Percentiles rank a stretch among this genome's conserved stretches.
These are phyloP conservation scores for Discostella stelligera DNA, from an alignment of 352 stramenopile genomes.

Conservation along the genomic window DNA sequence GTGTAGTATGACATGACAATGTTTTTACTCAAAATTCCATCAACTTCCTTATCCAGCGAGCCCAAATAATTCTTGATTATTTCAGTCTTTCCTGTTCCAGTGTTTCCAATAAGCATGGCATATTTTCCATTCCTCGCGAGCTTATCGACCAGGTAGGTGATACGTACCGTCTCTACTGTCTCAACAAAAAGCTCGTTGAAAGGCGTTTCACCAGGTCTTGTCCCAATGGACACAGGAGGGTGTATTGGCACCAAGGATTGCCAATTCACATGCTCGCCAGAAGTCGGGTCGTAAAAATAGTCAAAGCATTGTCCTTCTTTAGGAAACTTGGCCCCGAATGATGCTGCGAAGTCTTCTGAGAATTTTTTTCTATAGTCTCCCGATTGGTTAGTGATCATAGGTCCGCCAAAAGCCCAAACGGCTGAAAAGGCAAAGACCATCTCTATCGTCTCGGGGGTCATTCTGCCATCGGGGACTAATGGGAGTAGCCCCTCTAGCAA, in stretches of 20 bases:
- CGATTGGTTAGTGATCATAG: constrained; percentile 91
- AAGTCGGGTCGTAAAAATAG: constrained; percentile 95
- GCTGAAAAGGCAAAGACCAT: constrained; percentile 94
- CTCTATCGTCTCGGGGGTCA: constrained; percentile 91
- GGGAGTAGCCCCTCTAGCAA: constrained; percentile 91
- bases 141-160: constrained; percentile 92
- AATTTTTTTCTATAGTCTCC: constrained; percentile 86
- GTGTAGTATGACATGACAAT: constrained; percentile 99
- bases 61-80: constrained; percentile 94
- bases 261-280: constrained; percentile 91
- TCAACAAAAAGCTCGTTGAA: constrained; percentile 96
- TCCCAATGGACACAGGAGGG: constrained; percentile 88
- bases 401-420: constrained; percentile 95
- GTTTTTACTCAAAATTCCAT: constrained; percentile 93
- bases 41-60: constrained; percentile 85
- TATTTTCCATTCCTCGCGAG: constrained; percentile 91
- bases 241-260: constrained; percentile 85
- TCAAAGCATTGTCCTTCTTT: constrained; percentile 96
- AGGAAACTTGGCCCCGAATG: constrained; percentile 88
- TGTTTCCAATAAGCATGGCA: constrained; percentile 93
- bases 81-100: constrained; percentile 95
- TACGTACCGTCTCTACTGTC: constrained; percentile 93
- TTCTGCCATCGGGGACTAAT: constrained; percentile 82
- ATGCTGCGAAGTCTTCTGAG: constrained; percentile 80
- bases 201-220: constrained; percentile 89